Percentiles rank a stretch among this genome's conserved stretches.
Conservation (phyloP, 75 land plant genomes). For the Cryptomeria japonica region DNA sequence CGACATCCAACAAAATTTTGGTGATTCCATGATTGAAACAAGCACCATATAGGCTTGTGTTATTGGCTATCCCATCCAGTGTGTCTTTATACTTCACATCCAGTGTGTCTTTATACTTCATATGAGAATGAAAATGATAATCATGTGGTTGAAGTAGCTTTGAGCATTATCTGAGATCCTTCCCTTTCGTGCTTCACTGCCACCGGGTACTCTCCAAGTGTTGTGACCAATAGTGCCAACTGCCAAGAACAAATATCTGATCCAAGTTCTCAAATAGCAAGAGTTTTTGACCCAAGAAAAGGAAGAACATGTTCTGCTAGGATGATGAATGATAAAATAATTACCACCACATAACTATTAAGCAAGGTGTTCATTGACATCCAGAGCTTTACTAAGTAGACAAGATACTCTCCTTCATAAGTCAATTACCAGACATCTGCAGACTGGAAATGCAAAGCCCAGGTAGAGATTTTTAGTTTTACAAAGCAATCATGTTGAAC, state of each 20-base stretch:
- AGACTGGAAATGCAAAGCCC: not conserved
- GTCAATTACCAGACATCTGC: not conserved
- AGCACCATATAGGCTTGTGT: not conserved
- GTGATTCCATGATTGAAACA: not conserved
- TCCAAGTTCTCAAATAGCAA: not conserved
- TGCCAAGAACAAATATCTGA: not conserved
- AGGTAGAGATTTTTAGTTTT: not conserved
- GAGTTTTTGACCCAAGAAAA: not conserved
- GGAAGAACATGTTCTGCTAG: not conserved
- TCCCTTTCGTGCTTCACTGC: not conserved
- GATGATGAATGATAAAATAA: not conserved
- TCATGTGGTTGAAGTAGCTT: too few species aligned
- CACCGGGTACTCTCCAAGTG: not conserved
- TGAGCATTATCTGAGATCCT: not conserved
- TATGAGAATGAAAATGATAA: not conserved
- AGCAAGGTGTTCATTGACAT: not conserved
- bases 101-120: not conserved
- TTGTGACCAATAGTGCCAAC: not conserved
- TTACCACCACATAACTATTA: not conserved
- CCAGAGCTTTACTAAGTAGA: not conserved
- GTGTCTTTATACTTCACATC: too few species aligned
- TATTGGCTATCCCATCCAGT: not conserved
- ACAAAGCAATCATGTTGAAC: not conserved
- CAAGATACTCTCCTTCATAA: conserved; percentile 2
- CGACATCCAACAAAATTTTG: not conserved